Evolutionary conservation across 2,329 filamentous ascomycete species (phyloP), one percentile per base, ranked within the genome.

Genomic region (Trichophyton schoenleinii): DNA sequence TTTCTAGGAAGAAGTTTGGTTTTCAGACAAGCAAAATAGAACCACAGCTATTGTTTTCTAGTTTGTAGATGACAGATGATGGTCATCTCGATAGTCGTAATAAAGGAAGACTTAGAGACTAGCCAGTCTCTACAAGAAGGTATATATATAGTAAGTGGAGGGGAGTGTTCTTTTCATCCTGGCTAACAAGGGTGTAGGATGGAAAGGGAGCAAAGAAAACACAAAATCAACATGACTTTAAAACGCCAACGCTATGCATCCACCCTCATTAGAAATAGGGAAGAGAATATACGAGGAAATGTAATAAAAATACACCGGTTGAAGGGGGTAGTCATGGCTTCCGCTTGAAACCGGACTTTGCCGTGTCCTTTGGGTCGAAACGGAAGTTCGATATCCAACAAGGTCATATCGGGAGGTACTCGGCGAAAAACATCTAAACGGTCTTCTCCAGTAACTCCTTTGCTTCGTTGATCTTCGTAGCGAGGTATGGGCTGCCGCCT

Each of bases 381-480:
- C 5, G 28, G 11, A 15, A 18, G 36, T 25, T 22, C 11, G 22
- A 38, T 58, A 31, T 58, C 52, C 28, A 13, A 15, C 31, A 36
- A 28, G 28, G 41, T 44, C n/a, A 18, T 9, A 15, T 13, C 18
- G 36, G 13, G 7, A 20, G 0, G 13, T 8, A 7, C 1, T 36
- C 34, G 34, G 3, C 11, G 11, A 15, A 8, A n/a, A 22, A 7
- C 5, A 20, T 11, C 48, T 41, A 60, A 25, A 36, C 28, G 36
- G 38, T 15, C 76, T 96, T 96, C 73, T 99, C 94, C 67, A 99
- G 73, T 65, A 97, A 84, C 73, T 97, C 92, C 76, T 99, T 99
- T 44, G 94, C 94, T 75, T 99, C 94, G 77, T 99, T 99, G 72
- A 99, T 88, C 76, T 99, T 99, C 60, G 91, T 96, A 13, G 94